Conservation (phyloP, 352 stramenopile genomes). For the Blastocystis hominis region DNA sequence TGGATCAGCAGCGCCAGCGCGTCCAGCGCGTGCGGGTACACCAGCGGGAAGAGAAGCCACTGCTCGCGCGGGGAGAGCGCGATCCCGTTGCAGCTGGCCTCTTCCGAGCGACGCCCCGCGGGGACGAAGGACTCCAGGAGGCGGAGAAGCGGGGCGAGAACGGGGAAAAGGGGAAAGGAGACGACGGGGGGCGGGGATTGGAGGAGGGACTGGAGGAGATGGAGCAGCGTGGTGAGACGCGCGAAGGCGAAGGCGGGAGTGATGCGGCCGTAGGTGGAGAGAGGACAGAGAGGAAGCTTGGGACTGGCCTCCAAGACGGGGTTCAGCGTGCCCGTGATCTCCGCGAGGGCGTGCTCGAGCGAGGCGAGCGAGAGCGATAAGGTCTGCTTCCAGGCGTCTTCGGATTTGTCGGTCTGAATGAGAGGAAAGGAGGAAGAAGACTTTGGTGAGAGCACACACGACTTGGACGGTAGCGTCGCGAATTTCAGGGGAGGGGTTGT, state of each 20-base stretch:
- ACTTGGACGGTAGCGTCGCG: background rate
- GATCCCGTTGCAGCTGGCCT: background rate
- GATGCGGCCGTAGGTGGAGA: background rate
- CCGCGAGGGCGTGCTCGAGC: background rate
- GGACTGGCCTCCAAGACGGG: background rate
- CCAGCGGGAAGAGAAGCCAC: background rate
- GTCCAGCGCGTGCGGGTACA: background rate
- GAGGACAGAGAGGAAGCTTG: background rate
- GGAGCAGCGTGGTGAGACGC: background rate
- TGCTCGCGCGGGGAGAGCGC: conserved; percentile 15
- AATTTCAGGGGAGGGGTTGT: background rate
- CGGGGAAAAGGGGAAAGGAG: background rate
- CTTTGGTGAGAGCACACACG: background rate
- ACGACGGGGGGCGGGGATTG: background rate
- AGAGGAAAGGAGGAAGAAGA: background rate
- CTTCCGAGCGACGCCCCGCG: background rate
- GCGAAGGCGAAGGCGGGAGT: background rate
- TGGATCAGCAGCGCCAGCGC: background rate
- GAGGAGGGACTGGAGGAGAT: background rate
- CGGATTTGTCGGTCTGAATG: conserved; percentile 7
- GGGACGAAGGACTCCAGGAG: conserved; percentile 12
- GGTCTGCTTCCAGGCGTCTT: conserved; percentile 19
- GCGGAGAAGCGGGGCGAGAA: background rate
- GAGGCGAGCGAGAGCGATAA: background rate
- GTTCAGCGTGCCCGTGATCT: background rate